Evolutionary conservation across 768 basidiomycete species (phyloP), one percentile per base, ranked within the genome.

Genomic region (Panellus pusillus): DNA sequence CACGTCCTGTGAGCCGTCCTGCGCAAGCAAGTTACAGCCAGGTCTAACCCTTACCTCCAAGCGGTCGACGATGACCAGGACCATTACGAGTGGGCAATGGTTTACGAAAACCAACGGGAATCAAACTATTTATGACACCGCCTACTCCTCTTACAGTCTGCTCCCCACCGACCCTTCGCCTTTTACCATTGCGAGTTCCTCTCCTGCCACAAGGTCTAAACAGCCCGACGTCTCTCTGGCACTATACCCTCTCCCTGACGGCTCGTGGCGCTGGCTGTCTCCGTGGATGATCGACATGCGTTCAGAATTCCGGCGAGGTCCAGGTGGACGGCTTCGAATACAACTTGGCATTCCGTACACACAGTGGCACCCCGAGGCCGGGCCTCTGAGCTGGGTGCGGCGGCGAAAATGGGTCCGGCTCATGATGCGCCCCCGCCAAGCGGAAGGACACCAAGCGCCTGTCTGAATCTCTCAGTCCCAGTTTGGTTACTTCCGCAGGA

Each of bases 241-340:
- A 4, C 77, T 79, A 50, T 93, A 86, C 62, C 86, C 87, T 9
- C 77, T 92, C 20, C 90, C 90, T 2, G 87, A 91, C 59, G 89
- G 88, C 19, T 79, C 77, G 18, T 93, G 91, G 91, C 78, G 72
- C 47, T 93, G 90, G 90, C 82, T 91, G 1, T 89, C 87, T 38
- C 69, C 79, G 7, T 93, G 90, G 90, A 88, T 92, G 87, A 82
- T 92, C 53, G 91, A 93, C 72, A 92, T 93, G 90, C 87, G 86
- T 38, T 80, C 83, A 27, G 83, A n/a, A 88, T 60, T 72, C 73
- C 19, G 87, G 88, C 46, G 80, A 86, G 61, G 86, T 91, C 3
- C 87, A 91, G 61, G 79, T 87, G 59, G 89, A 91, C 61, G 90
- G 90, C 47, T 93, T 91, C 61, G 88, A 93, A 68, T 93, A 92